Conservation (phyloP, 2,329 filamentous ascomycete genomes). For the Colletotrichum limetticola region DNA sequence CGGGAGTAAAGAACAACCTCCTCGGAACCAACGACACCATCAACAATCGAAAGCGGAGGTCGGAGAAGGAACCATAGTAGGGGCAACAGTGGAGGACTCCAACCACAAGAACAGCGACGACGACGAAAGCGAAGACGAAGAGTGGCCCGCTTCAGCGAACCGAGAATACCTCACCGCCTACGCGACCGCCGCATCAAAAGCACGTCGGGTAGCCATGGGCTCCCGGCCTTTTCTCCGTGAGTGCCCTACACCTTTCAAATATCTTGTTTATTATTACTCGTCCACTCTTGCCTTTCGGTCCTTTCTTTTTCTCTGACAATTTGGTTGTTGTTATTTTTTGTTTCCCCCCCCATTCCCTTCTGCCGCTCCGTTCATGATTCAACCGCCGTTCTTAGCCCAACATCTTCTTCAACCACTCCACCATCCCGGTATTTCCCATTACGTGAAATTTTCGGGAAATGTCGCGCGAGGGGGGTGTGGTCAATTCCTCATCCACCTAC, state of each 20-base stretch:
- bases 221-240: slow-evolving; percentile 48
- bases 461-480: background rate
- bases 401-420: slow-evolving; percentile 15
- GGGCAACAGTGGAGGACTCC: no score
- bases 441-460: slow-evolving; percentile 26
- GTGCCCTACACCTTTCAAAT: slow-evolving; percentile 37
- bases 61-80: no score
- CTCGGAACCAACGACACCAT: background rate
- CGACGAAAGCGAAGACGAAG: slow-evolving; percentile 37
- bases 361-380: background rate
- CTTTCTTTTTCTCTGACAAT: background rate
- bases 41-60: background rate
- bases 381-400: background rate
- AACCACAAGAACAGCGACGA: background rate
- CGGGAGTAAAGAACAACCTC: background rate
- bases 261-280: background rate
- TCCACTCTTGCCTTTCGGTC: slow-evolving; percentile 6
- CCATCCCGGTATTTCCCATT: slow-evolving; percentile 28
- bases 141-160: slow-evolving; percentile 44
- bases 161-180: slow-evolving; percentile 44
- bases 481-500: background rate
- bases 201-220: slow-evolving; percentile 45
- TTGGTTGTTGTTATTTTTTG: background rate
- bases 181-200: slow-evolving; percentile 45
- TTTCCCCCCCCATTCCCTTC: background rate